A percentile compares a stretch with the other conserved stretches of the same genome.
These are phyloP conservation scores for Plasmodium ovale DNA, from an alignment of 169 alveolate species.

Conservation along the genomic window DNA sequence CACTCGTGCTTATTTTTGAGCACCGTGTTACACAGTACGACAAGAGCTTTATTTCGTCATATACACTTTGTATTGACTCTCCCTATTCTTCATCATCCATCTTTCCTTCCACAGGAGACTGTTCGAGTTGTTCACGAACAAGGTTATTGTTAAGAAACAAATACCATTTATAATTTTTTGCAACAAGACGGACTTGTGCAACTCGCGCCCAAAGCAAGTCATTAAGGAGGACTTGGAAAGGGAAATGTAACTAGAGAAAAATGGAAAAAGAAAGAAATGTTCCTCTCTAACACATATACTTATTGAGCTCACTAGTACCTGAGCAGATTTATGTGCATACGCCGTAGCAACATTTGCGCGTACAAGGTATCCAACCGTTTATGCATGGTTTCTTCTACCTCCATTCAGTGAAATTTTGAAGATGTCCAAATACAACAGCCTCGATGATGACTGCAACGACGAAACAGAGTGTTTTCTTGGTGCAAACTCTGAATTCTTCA, in stretches of 20 bases:
- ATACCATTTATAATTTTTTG: conserved; percentile 53
- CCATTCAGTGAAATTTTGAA: conserved; percentile 62
- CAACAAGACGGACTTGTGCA: conserved; percentile 61
- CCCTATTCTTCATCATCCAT: background rate
- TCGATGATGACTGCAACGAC: conserved; percentile 49
- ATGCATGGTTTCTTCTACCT: background rate
- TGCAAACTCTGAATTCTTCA: conserved; percentile 54
- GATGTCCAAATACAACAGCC: conserved; percentile 64
- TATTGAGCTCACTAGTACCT: background rate
- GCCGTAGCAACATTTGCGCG: too few relatives aligned
- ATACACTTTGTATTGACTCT: too few relatives aligned
- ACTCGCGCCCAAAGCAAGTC: conserved; percentile 68
- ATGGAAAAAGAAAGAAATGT: background rate
- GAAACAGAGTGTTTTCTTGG: conserved; percentile 54
- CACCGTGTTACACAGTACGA: too few relatives aligned
- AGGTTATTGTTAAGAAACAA: conserved; percentile 36
- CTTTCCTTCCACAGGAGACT: conserved; percentile 13
- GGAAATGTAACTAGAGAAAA: conserved; percentile 68
- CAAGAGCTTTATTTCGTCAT: too few relatives aligned
- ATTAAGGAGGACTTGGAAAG: conserved; percentile 68
- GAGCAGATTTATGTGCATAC: background rate
- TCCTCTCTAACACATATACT: too few relatives aligned
- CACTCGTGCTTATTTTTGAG: background rate
- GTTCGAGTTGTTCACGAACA: conserved; percentile 53
- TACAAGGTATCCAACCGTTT: background rate